Percentiles rank a stretch among this genome's conserved stretches.
These are phyloP conservation scores for Bruguiera gymnorhiza DNA, from an alignment of 345 rosid genomes.

Conservation along the genomic window DNA sequence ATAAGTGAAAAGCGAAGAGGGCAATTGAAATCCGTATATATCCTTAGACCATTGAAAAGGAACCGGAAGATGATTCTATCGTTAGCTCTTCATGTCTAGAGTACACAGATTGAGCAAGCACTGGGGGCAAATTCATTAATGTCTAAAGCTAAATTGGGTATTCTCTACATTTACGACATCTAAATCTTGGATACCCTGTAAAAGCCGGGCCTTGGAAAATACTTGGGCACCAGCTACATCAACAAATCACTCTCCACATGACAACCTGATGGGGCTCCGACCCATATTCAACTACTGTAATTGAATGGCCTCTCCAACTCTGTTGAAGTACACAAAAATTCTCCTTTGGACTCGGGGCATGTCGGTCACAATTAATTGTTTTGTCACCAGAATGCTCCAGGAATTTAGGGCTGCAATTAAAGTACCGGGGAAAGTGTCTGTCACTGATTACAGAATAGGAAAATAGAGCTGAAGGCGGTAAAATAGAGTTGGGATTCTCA, in stretches of 20 bases:
- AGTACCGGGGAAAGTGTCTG: too few species aligned
- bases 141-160: not conserved
- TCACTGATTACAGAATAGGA: too few species aligned
- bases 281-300: not conserved
- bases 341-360: not conserved
- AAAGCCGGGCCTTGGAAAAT: not conserved
- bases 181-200: constrained; percentile 1
- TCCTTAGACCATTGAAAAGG: not conserved
- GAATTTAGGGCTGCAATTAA: not conserved
- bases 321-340: not conserved
- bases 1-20: too few species aligned
- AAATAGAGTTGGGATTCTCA: too few species aligned
- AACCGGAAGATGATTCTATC: not conserved
- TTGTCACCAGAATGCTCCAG: not conserved
- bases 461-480: too few species aligned
- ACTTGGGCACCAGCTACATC: not conserved
- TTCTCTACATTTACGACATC: constrained; percentile 10
- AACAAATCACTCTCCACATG: not conserved
- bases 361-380: not conserved
- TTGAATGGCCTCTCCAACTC: not conserved
- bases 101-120: not conserved
- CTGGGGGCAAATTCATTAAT: not conserved
- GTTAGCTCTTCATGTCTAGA: not conserved
- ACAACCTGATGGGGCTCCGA: not conserved
- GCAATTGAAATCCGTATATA: not conserved